A percentile compares a stretch with the other conserved stretches of the same genome.
These are phyloP conservation scores for Aristolochia contorta DNA, from an alignment of 164 flowering plant species.

Conservation along the genomic window DNA sequence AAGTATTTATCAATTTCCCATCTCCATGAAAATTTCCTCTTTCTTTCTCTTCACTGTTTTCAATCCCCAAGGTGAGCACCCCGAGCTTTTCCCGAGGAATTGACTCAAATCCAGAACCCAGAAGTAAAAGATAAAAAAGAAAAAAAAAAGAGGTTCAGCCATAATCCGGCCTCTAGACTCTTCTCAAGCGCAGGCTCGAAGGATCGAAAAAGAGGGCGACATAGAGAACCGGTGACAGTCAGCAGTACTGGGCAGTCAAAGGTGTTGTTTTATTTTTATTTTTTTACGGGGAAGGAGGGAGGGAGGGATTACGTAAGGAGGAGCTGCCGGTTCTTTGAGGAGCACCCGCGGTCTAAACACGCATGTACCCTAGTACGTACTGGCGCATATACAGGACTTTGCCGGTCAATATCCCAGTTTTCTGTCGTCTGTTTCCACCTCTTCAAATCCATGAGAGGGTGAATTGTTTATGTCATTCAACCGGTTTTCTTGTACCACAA, in stretches of 20 bases:
- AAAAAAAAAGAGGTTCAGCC: no score
- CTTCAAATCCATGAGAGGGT: background rate
- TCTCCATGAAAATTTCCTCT: background rate
- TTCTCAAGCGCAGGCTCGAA: no score
- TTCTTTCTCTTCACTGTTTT: background rate
- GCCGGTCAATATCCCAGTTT: conserved; percentile 1
- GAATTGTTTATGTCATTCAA: conserved; percentile 5
- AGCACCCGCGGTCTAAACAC: conserved; percentile 8
- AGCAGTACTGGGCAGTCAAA: conserved; percentile 3
- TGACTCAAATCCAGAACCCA: no score
- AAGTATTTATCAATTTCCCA: background rate
- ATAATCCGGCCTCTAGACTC: no score
- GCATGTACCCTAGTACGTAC: conserved; percentile 1
- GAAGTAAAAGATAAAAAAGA: no score
- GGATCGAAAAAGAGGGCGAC: no score
- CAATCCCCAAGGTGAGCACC: background rate
- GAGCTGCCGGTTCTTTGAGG: conserved; percentile 8
- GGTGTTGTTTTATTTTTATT: background rate
- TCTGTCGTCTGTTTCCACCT: background rate
- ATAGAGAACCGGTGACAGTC: background rate
- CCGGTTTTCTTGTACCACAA: conserved; percentile 10
- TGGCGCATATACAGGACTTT: conserved; percentile 1
- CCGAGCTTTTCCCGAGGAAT: conserved; percentile 3
- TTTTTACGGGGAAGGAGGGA: no score
- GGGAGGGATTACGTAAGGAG: conserved; percentile 1